phyloP scores from a whole-genome alignment of 169 alveolate genomes.

The Plasmodium vivax region DNA sequence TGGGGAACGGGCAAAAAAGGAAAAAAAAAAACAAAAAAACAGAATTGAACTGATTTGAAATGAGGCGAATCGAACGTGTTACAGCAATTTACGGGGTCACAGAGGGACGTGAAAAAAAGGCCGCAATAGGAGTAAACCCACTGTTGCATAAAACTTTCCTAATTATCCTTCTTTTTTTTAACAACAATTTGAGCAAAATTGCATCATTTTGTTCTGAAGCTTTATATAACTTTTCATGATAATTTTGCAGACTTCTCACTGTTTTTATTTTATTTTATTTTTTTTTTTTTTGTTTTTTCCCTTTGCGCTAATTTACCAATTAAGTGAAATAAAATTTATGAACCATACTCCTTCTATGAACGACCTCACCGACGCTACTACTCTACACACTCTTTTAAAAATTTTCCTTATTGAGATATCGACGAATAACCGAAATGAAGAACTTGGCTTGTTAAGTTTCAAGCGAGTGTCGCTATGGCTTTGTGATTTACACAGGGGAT shows the following conservation, averaged over 20 bases:
- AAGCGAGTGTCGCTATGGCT: neutral
- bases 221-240: constrained; percentile 2
- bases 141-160: neutral
- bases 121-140: neutral
- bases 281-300: neutral
- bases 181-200: neutral
- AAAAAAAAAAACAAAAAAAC: too few relatives aligned
- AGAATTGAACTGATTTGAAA: neutral
- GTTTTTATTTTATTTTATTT: neutral
- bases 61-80: neutral
- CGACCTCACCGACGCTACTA: neutral
- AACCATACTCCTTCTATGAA: neutral
- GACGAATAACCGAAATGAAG: neutral
- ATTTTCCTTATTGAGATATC: neutral
- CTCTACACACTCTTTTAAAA: neutral
- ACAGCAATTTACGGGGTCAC: neutral
- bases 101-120: neutral
- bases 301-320: neutral
- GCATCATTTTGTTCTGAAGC: neutral
- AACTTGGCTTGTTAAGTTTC: neutral
- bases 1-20: neutral
- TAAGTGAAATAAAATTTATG: constrained; percentile 2
- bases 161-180: neutral
- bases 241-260: constrained; percentile 7
- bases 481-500: neutral